Evolutionary conservation across 805 yeast genomes (phyloP).

Genomic region (Suhomyces sp.): DNA sequence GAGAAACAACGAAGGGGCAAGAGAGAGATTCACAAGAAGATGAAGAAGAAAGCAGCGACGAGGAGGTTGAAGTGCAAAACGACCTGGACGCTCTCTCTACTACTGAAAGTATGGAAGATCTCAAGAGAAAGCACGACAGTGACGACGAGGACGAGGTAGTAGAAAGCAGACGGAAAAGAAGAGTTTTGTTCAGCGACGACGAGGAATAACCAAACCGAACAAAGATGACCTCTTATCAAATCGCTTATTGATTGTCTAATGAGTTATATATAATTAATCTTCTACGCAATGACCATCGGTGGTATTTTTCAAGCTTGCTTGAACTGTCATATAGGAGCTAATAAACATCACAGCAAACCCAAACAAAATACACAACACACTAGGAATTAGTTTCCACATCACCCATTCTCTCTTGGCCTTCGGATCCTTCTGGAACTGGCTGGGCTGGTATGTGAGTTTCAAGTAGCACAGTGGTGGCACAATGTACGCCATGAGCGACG

Average conservation of each 20-base stretch:
- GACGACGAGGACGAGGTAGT: constrained; percentile 4
- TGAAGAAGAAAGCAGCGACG: background rate
- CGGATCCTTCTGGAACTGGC: constrained; percentile 27
- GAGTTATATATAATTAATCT: constrained; percentile 16
- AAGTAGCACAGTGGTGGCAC: constrained; percentile 83
- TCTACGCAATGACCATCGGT: constrained; percentile 51
- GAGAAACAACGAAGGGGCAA: background rate
- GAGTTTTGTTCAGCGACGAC: constrained; percentile 21
- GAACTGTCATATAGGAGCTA: constrained; percentile 73
- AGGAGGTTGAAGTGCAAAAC: background rate
- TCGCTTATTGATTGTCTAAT: no score
- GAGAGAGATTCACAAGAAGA: constrained; percentile 8
- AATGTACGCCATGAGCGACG: constrained; percentile 88
- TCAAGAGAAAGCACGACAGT: background rate
- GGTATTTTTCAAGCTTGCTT: constrained; percentile 37
- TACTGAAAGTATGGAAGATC: constrained; percentile 1
- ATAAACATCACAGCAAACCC: constrained; percentile 77
- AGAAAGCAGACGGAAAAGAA: constrained; percentile 17
- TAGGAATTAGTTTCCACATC: constrained; percentile 50
- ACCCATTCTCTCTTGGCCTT: constrained; percentile 27
- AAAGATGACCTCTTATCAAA: no score
- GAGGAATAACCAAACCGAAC: no score
- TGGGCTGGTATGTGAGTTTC: constrained; percentile 51
- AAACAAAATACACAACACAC: constrained; percentile 60
- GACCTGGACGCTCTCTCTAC: background rate